phyloP scores from a whole-genome alignment of 495 filamentous ascomycete genomes.

The Delitschia confertaspora region DNA sequence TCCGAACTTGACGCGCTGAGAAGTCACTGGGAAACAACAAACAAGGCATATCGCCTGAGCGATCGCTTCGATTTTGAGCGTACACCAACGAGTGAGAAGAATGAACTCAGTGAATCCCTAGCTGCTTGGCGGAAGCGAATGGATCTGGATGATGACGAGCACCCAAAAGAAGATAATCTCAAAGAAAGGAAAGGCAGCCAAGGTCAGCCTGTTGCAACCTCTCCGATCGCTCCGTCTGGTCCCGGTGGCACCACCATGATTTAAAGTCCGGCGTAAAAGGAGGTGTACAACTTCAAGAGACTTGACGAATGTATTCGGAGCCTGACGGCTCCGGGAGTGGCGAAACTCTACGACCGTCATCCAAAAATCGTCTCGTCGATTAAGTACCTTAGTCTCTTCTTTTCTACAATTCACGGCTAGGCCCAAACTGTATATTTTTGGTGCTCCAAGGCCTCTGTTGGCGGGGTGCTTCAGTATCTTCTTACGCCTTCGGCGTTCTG shows the following conservation, averaged over 20 bases:
- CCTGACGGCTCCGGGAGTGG: too few species aligned
- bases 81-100: slow-evolving; percentile 40
- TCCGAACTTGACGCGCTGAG: slow-evolving; percentile 83
- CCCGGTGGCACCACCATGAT: slow-evolving; percentile 23
- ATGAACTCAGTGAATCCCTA: slow-evolving; percentile 25
- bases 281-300: too few species aligned
- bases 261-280: too few species aligned
- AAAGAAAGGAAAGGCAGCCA: slow-evolving; percentile 1
- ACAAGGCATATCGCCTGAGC: slow-evolving; percentile 84
- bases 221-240: slow-evolving; percentile 6
- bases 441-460: too few species aligned
- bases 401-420: too few species aligned
- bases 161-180: not conserved
- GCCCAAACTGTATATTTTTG: too few species aligned
- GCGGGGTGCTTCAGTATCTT: too few species aligned
- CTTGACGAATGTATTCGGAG: too few species aligned
- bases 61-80: slow-evolving; percentile 79
- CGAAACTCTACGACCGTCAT: too few species aligned
- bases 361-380: too few species aligned
- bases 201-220: not conserved
- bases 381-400: too few species aligned
- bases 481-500: too few species aligned
- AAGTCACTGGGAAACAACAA: slow-evolving; percentile 89
- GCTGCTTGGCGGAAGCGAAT: slow-evolving; percentile 29
- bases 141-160: slow-evolving; percentile 27